Percentiles rank a stretch among this genome's conserved stretches.
phyloP scores from a whole-genome alignment of 1,284 basidiomycete genomes.

The Ceratobasidium sp. region DNA sequence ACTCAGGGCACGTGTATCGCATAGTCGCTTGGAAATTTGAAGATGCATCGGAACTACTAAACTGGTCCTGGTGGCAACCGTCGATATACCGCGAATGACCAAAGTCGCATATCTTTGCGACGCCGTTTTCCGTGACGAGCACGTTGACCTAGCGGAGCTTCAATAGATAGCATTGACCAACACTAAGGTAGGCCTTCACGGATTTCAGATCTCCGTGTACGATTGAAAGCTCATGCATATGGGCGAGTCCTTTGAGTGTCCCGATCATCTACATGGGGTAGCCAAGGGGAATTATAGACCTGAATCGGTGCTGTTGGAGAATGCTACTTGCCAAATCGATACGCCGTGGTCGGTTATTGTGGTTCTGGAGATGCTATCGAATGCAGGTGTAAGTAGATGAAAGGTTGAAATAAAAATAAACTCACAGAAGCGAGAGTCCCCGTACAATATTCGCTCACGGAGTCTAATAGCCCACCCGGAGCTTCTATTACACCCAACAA shows the following conservation, averaged over 20 bases:
- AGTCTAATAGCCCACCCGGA: neutral
- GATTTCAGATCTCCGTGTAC: conserved; percentile 30
- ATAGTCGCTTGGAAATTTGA: conserved; percentile 29
- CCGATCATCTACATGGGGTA: neutral
- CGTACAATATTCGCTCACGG: conserved; percentile 28
- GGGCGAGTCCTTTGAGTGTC: conserved; percentile 1
- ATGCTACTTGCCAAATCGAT: too few species aligned
- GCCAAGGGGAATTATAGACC: too few species aligned
- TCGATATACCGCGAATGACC: conserved; percentile 20
- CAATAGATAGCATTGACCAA: neutral
- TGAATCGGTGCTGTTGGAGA: too few species aligned
- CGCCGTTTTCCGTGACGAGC: conserved; percentile 7
- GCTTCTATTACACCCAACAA: conserved; percentile 16
- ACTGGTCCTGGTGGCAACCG: neutral
- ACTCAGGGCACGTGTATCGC: conserved; percentile 34
- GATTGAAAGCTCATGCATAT: conserved; percentile 27
- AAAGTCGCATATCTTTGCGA: conserved; percentile 30
- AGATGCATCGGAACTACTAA: neutral
- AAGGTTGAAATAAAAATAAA: neutral
- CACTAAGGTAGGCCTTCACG: neutral
- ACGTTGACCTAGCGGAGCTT: conserved; percentile 23
- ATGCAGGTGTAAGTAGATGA: too few species aligned
- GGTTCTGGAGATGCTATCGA: neutral
- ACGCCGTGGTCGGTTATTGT: too few species aligned
- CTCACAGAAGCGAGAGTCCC: conserved; percentile 7